phyloP scores from a whole-genome alignment of 2,329 filamentous ascomycete genomes.

The Pseudogymnoascus sp. region DNA sequence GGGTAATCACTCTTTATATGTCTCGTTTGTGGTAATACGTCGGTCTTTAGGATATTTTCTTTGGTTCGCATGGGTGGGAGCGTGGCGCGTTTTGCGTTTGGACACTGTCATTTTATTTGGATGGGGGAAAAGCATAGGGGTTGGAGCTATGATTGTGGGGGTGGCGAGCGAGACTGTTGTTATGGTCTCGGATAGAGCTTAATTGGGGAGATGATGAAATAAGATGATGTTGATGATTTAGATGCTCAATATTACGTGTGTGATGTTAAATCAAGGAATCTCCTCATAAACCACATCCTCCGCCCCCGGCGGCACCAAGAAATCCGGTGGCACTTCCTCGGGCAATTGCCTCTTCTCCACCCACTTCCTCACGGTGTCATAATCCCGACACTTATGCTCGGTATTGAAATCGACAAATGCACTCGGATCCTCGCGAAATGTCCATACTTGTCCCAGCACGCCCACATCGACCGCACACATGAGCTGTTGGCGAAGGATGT shows the following conservation, averaged over 20 bases:
- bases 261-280: conserved; percentile 19
- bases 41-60: background rate
- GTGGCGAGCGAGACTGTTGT: background rate
- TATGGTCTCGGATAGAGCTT: background rate
- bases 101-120: background rate
- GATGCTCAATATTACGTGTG: background rate
- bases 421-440: conserved; percentile 35
- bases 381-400: conserved; percentile 47
- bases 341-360: conserved; percentile 42
- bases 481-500: conserved; percentile 49
- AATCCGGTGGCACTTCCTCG: conserved; percentile 24
- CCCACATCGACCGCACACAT: conserved; percentile 50
- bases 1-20: conserved; percentile 3
- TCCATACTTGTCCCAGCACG: conserved; percentile 50
- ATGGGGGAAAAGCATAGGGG: background rate
- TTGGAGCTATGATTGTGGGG: background rate
- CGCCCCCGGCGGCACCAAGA: conserved; percentile 16
- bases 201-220: background rate
- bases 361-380: conserved; percentile 46
- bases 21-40: background rate
- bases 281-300: conserved; percentile 18
- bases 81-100: background rate
- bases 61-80: background rate
- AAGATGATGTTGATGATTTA: background rate
- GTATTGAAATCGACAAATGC: conserved; percentile 51